phyloP scores from a whole-genome alignment of 2,329 filamentous ascomycete genomes.

The Alternaria consortialis region DNA sequence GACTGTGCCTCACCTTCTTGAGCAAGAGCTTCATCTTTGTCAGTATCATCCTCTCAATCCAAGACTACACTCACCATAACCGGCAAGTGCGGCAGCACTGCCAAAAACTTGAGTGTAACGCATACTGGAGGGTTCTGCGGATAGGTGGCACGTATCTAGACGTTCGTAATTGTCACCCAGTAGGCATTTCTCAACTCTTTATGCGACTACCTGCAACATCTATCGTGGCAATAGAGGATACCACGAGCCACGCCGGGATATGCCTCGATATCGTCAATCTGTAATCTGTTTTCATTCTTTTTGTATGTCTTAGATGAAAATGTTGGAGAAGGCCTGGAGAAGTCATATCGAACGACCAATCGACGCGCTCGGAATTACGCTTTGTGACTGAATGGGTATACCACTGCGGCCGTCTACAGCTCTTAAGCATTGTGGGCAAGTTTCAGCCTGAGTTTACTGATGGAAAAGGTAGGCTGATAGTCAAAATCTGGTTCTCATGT shows the following conservation, averaged over 20 bases:
- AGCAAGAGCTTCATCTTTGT: conserved; percentile 32
- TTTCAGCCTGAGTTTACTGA: conserved; percentile 39
- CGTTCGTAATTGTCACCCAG: conserved; percentile 8
- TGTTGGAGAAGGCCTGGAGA: conserved; percentile 18
- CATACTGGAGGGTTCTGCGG: conserved; percentile 28
- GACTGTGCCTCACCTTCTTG: conserved; percentile 43
- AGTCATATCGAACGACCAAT: conserved; percentile 35
- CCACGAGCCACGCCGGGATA: conserved; percentile 22
- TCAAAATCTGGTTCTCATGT: conserved; percentile 18
- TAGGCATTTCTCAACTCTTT: conserved; percentile 29
- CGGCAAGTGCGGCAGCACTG: conserved; percentile 40
- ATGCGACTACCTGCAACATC: conserved; percentile 22
- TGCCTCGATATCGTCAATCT: conserved; percentile 22
- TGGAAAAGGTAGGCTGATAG: conserved; percentile 24
- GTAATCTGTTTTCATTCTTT: conserved; percentile 29
- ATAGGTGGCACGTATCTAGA: conserved; percentile 12
- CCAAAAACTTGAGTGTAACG: conserved; percentile 38
- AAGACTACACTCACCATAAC: conserved; percentile 30
- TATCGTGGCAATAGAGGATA: conserved; percentile 22
- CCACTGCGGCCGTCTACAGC: conserved; percentile 22
- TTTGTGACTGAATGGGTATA: conserved; percentile 27
- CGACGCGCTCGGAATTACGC: conserved; percentile 24
- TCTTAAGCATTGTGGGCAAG: conserved; percentile 26
- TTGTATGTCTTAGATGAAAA: conserved; percentile 42
- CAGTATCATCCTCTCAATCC: conserved; percentile 5